Percentiles rank a stretch among this genome's conserved stretches.
Conservation (phyloP, 164 flowering plant genomes). For the Santalum album region DNA sequence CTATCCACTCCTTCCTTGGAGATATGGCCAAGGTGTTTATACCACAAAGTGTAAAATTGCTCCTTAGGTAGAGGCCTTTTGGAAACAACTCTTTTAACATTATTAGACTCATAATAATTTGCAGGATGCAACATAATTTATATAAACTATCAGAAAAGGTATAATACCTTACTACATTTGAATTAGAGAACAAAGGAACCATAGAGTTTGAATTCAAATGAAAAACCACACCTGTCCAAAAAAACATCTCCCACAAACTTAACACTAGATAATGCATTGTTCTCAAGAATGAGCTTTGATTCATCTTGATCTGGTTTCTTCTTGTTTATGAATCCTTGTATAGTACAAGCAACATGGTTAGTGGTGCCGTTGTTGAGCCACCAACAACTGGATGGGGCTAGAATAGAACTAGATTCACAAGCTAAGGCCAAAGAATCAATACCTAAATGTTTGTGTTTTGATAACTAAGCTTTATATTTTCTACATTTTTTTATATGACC, state of each 20-base stretch:
- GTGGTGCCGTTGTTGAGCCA: not conserved
- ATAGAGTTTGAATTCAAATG: not conserved
- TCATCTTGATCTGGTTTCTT: not conserved
- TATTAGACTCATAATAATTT: not conserved
- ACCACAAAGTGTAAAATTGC: not conserved
- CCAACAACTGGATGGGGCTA: not conserved
- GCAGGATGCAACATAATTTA: not conserved
- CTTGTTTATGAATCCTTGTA: not conserved
- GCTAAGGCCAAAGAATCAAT: not conserved
- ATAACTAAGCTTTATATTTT: not conserved
- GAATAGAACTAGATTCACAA: not conserved
- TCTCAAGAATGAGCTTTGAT: not conserved
- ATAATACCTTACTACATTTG: not conserved
- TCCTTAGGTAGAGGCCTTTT: not conserved
- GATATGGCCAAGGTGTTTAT: not conserved
- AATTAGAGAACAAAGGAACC: not conserved
- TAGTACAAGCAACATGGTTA: conserved; percentile 1
- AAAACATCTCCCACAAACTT: not conserved
- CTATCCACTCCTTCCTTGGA: not conserved
- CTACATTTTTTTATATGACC: not conserved
- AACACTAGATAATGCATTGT: not conserved
- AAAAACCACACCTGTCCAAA: not conserved
- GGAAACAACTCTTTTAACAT: not conserved
- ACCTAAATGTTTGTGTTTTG: not conserved
- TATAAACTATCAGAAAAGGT: not conserved